Percentiles rank a stretch among this genome's conserved stretches.
These are phyloP conservation scores for Blastobotrys petasosporus DNA, from an alignment of 1,139 yeast genomes.

Conservation along the genomic window DNA sequence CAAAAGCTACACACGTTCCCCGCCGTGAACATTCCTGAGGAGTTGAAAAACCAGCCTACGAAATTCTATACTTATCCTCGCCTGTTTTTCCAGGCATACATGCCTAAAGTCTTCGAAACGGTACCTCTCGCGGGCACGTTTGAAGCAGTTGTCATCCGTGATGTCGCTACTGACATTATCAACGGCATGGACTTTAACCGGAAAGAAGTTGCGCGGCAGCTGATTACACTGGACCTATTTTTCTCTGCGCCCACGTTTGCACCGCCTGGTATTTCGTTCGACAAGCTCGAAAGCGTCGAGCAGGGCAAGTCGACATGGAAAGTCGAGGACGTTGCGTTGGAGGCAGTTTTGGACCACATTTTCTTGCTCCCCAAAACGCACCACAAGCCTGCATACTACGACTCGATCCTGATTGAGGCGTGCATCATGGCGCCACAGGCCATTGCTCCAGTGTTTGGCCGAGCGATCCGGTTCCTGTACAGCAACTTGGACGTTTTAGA, in stretches of 20 bases:
- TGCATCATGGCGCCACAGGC: slow-evolving; percentile 84
- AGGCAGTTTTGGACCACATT: slow-evolving; percentile 70
- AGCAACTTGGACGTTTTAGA: slow-evolving; percentile 62
- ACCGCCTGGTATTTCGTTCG: slow-evolving; percentile 78
- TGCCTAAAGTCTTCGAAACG: slow-evolving; percentile 55
- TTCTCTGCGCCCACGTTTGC: slow-evolving; percentile 69
- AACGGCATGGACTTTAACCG: slow-evolving; percentile 83
- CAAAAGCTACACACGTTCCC: slow-evolving; percentile 39
- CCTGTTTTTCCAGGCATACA: slow-evolving; percentile 59
- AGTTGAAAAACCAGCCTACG: slow-evolving; percentile 12
- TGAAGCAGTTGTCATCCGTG: slow-evolving; percentile 62
- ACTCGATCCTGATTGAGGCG: slow-evolving; percentile 80
- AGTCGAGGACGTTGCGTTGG: slow-evolving; percentile 85
- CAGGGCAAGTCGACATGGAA: slow-evolving; percentile 63
- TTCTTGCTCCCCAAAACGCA: slow-evolving; percentile 66
- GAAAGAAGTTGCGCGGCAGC: slow-evolving; percentile 78
- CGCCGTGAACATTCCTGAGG: slow-evolving; percentile 30
- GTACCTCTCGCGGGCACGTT: slow-evolving; percentile 63
- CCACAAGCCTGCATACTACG: slow-evolving; percentile 71
- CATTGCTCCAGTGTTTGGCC: slow-evolving; percentile 91
- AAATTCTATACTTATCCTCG: slow-evolving; percentile 42
- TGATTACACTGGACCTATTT: slow-evolving; percentile 67
- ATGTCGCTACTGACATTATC: slow-evolving; percentile 66
- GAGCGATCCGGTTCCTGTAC: slow-evolving; percentile 84
- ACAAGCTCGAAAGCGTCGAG: slow-evolving; percentile 49